A percentile compares a stretch with the other conserved stretches of the same genome.
phyloP scores from a whole-genome alignment of 1,284 basidiomycete genomes.

The Leccinum griseonigrum region DNA sequence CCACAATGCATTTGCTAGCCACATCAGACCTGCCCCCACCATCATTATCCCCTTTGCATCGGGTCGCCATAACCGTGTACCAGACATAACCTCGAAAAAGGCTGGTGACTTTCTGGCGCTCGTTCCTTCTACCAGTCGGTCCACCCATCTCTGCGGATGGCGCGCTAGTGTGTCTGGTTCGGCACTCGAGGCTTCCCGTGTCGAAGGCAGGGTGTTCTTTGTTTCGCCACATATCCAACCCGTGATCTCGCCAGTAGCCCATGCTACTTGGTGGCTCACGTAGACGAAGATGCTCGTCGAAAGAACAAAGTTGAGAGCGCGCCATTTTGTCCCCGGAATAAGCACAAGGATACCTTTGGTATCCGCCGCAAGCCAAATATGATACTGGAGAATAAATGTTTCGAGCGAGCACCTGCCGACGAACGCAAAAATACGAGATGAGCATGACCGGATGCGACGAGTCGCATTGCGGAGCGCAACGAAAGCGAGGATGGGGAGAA shows the following conservation, averaged over 20 bases:
- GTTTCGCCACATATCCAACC: constrained; percentile 58
- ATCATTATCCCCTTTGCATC: constrained; percentile 36
- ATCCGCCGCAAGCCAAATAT: constrained; percentile 86
- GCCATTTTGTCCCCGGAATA: constrained; percentile 70
- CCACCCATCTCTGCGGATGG: constrained; percentile 50
- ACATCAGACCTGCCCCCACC: constrained; percentile 43
- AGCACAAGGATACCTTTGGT: constrained; percentile 82
- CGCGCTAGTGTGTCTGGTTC: constrained; percentile 38
- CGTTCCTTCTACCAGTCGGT: constrained; percentile 46
- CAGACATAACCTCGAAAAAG: constrained; percentile 33
- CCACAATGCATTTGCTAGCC: constrained; percentile 60
- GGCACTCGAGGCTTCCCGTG: constrained; percentile 12
- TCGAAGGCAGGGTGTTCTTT: constrained; percentile 33
- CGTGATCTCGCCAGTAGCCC: constrained; percentile 74
- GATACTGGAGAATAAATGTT: constrained; percentile 87
- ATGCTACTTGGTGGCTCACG: constrained; percentile 72
- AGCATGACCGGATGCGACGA: constrained; percentile 63
- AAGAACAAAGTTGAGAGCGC: constrained; percentile 73
- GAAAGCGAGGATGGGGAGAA: constrained; percentile 77
- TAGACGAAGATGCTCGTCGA: constrained; percentile 78
- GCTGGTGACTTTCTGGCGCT: constrained; percentile 26
- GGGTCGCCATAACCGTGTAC: constrained; percentile 25
- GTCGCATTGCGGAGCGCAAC: constrained; percentile 76
- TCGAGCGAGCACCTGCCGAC: constrained; percentile 83
- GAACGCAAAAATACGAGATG: constrained; percentile 72